Base-by-base conservation (phyloP, 2,329 filamentous ascomycete species). In the Fusarium keratoplasticum region DNA sequence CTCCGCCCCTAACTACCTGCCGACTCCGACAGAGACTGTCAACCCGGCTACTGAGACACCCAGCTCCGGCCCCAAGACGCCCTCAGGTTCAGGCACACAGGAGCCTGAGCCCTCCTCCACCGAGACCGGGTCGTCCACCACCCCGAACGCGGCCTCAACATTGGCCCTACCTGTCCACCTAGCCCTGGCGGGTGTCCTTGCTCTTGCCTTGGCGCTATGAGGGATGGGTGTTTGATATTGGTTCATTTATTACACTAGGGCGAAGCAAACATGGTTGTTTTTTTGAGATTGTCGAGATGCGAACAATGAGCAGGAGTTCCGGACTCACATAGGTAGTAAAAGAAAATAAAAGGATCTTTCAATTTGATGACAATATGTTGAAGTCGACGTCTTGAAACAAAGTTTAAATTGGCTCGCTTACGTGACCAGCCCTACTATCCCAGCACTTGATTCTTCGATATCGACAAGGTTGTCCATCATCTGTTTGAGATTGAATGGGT, bases 11-110 rank as follows among this genome's bases (percentile, higher is more conserved):
- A 61, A 68, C 18, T 73, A 75, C 50, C 67, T 75, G 18, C 73
- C 73, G 13, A 75, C 73, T 16, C 73, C 73, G 18, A 75, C 73
- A 20, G 73, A 75, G 63, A 75, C 72, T 8, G 40, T 73, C 36
- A 71, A 60, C 69, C 36, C 66, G 31, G 42, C 55, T 8, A 70
- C 64, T 27, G 29, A 36, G 27, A 71, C 72, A 20, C 72, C 72
- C 50, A 74, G 70, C 50, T 54, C 67, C 22, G 52, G 54, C 52
- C 54, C 58, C 16, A 22, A 59, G 20, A 64, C 54, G 4, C 55
- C 55, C 35, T 36, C 33, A 2, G 71, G 67, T 35, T 55, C 67
- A 31, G 61, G 63, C 67, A 63, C 59, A 16, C 20, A 59, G 47
- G 59, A 14, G 27, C 47, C 42, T 13, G 31, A 22, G 25, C 72